Conservation (phyloP, 2,329 filamentous ascomycete genomes). For the Cercospora berteroae region DNA sequence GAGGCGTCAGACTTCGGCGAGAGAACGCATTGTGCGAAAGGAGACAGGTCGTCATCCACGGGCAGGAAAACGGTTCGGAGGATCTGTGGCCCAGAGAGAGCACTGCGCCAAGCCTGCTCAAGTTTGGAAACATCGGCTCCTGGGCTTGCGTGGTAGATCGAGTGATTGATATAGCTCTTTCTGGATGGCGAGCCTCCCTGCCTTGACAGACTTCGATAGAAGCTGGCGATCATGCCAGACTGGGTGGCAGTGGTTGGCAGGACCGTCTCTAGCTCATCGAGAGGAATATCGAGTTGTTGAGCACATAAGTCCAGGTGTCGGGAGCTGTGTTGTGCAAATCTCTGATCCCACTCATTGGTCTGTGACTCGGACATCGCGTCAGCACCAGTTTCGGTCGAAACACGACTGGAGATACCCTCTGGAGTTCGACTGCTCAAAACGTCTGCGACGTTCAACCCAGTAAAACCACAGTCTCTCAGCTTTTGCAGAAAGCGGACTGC, state of each 20-base stretch:
- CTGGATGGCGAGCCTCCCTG: background rate
- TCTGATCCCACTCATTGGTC: background rate
- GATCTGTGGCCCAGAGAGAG: background rate
- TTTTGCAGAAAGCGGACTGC: background rate
- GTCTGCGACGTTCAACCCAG: background rate
- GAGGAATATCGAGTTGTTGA: background rate
- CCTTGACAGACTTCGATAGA: constrained; percentile 43
- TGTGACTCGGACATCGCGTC: background rate
- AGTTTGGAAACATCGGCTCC: background rate
- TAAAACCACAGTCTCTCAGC: background rate
- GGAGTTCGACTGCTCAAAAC: background rate
- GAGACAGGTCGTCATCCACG: background rate
- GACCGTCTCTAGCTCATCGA: constrained; percentile 39
- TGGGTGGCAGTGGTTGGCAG: constrained; percentile 70
- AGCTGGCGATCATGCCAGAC: constrained; percentile 76
- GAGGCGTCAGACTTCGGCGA: background rate
- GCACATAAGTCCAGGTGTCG: background rate
- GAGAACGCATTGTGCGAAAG: background rate
- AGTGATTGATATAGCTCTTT: background rate
- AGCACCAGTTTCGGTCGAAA: background rate
- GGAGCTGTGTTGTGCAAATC: background rate
- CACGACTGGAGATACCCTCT: background rate
- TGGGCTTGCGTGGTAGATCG: background rate
- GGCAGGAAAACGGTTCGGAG: background rate
- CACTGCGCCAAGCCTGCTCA: background rate